Base-by-base conservation (phyloP, 805 yeast genomes). In the Citeromyces matritensis region DNA sequence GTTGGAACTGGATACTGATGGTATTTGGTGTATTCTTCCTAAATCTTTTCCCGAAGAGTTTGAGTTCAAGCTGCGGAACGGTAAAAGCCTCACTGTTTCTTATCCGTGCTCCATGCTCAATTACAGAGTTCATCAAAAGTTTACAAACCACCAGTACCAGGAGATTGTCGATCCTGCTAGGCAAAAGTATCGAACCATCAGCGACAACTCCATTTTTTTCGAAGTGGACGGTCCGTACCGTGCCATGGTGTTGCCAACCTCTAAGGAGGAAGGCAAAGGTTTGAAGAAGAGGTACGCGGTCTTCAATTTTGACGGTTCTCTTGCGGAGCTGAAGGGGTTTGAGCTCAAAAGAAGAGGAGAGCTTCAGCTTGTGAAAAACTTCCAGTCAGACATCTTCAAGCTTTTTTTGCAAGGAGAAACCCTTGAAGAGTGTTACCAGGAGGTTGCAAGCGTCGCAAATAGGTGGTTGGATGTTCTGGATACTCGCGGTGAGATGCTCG, bases 161-260 rank as follows among this genome's bases (percentile, higher is more conserved):
- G 83, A 79, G 32, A 57, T 86, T 30, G 71, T 69, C 2, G 94
- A 88, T 47, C 74, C 82, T 0, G 64, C 62, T 2, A 65, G 59
- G 12, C 65, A 72, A 47, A 70, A 68, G 42, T 91, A 88, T 53
- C 73, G 76, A 34, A 78, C 85, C 0, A 67, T 68, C 30, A 74
- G 88, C 13, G 98, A 91, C 45, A 91, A 91, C 52, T 80, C 95
- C 10, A 91, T 91, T 53, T 88, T 88, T 57, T 91, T 91, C 42
- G 99, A 91, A 50, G 95, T 93, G 12, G 99, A 91, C 58, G 99
- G 99, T 8, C 99, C 99, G 1, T 91, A 91, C 49, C 80, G 74
- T 44, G 98, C 98, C 0, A 91, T 91, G 98, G 71, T 91, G 35
- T 63, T 91, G 32, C 99, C 99, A 4, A 85, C 97, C 0, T 88